Conservation (phyloP, 2,329 filamentous ascomycete species). For the Zymoseptoria passerinii region DNA sequence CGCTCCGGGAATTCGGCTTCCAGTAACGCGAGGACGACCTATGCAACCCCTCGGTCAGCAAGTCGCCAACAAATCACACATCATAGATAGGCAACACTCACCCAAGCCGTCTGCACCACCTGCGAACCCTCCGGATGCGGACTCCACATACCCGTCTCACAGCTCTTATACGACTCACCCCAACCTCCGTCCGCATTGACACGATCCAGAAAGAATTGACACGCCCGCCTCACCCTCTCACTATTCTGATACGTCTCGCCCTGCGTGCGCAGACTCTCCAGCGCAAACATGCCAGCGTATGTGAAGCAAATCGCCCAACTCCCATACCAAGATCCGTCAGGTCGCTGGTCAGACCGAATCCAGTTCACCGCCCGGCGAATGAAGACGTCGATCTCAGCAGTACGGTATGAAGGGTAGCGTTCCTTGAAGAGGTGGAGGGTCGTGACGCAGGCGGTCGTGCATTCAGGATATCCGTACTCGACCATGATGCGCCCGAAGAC, state of each 20-base stretch:
- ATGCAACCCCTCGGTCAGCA: conserved; percentile 47
- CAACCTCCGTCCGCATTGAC: conserved; percentile 88
- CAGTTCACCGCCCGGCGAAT: conserved; percentile 68
- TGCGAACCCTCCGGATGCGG: conserved; percentile 69
- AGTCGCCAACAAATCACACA: conserved; percentile 32
- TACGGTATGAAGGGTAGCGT: conserved; percentile 72
- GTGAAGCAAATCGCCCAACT: conserved; percentile 98
- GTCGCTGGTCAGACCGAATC: conserved; percentile 69
- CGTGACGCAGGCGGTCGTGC: conserved; percentile 89
- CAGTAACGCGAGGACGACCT: conserved; percentile 57
- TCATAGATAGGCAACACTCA: conserved; percentile 37
- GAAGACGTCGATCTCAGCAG: conserved; percentile 64
- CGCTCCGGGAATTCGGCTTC: conserved; percentile 73
- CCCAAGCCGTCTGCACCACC: conserved; percentile 94
- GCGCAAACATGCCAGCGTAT: conserved; percentile 91
- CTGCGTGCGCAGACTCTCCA: conserved; percentile 73
- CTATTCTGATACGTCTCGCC: conserved; percentile 77
- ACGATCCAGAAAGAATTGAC: conserved; percentile 75
- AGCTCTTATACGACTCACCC: conserved; percentile 89
- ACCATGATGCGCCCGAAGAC: conserved; percentile 98
- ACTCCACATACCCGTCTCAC: conserved; percentile 65
- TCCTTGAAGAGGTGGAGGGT: conserved; percentile 74
- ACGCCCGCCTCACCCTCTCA: conserved; percentile 61
- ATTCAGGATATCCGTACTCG: conserved; percentile 96
- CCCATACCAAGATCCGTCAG: conserved; percentile 94